phyloP scores from a whole-genome alignment of 345 rosid species.

The Mercurialis annua region DNA sequence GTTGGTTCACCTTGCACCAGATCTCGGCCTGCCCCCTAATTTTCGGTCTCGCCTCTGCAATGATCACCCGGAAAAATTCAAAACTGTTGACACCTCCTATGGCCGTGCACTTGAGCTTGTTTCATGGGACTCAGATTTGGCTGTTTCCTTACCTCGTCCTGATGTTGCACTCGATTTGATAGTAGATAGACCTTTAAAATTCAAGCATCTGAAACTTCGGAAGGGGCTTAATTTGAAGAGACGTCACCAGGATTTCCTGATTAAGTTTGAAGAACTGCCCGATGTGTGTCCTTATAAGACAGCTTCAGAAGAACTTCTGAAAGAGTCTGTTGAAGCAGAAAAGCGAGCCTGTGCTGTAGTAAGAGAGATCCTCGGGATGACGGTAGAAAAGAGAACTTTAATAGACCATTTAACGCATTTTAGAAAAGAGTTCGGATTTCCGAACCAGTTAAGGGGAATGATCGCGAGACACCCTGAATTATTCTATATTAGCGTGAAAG shows the following conservation, averaged over 20 bases:
- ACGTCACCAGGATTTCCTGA: slow-evolving; percentile 51
- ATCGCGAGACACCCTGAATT: slow-evolving; percentile 78
- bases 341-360: slow-evolving; percentile 75
- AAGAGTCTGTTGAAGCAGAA: slow-evolving; percentile 65
- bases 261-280: slow-evolving; percentile 60
- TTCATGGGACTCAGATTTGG: slow-evolving; percentile 62
- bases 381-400: slow-evolving; percentile 68
- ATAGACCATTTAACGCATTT: slow-evolving; percentile 86
- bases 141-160: slow-evolving; percentile 40
- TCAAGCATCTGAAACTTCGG: slow-evolving; percentile 67
- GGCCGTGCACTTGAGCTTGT: slow-evolving; percentile 91
- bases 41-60: slow-evolving; percentile 83
- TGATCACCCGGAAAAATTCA: slow-evolving; percentile 69
- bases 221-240: slow-evolving; percentile 76
- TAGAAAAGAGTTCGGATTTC: slow-evolving; percentile 69
- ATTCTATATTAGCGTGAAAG: slow-evolving; percentile 79
- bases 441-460: slow-evolving; percentile 73
- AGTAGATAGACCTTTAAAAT: slow-evolving; percentile 81
- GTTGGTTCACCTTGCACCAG: slow-evolving; percentile 79
- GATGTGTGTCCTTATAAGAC: slow-evolving; percentile 68
- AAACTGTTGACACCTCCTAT: slow-evolving; percentile 67
- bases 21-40: slow-evolving; percentile 87
- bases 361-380: slow-evolving; percentile 68
- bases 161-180: slow-evolving; percentile 44
- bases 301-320: slow-evolving; percentile 38